These are phyloP conservation scores for Dacryopinax spathularia DNA, from an alignment of 768 basidiomycete genomes.

Conservation along the genomic window DNA sequence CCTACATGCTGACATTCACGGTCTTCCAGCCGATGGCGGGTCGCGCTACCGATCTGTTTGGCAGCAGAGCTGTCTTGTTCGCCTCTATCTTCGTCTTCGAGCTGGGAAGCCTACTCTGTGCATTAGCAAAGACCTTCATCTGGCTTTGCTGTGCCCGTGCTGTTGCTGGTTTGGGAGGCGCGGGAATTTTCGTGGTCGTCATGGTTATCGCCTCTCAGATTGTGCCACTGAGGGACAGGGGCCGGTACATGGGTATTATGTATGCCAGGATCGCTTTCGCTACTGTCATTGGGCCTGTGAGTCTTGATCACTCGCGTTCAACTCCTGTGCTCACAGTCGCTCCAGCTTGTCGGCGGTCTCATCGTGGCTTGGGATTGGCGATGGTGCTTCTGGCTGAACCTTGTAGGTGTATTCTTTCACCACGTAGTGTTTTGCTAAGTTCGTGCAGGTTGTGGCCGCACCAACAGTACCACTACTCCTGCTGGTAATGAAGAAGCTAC, in stretches of 20 bases:
- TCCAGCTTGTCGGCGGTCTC: background rate
- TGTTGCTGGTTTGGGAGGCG: constrained; percentile 55
- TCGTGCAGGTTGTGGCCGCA: background rate
- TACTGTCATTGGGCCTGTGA: constrained; percentile 13
- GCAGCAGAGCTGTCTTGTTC: constrained; percentile 43
- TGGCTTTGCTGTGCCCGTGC: constrained; percentile 57
- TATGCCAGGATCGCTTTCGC: background rate
- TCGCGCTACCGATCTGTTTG: constrained; percentile 20
- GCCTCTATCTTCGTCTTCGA: constrained; percentile 47
- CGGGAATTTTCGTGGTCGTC: constrained; percentile 51
- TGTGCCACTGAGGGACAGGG: constrained; percentile 48
- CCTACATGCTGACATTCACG: background rate
- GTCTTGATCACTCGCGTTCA: constrained; percentile 26
- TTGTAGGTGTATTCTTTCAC: constrained; percentile 17
- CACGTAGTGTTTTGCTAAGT: background rate
- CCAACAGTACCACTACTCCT: background rate
- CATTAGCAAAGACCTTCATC: constrained; percentile 48
- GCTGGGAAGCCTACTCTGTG: constrained; percentile 50
- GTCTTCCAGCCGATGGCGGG: constrained; percentile 28
- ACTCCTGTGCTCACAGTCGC: background rate
- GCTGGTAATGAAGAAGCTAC: background rate
- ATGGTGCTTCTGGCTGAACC: constrained; percentile 65
- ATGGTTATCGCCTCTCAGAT: constrained; percentile 64
- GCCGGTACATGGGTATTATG: background rate
- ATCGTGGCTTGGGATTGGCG: background rate